phyloP scores from a whole-genome alignment of 1,284 basidiomycete genomes.

The Ganoderma boninense region DNA sequence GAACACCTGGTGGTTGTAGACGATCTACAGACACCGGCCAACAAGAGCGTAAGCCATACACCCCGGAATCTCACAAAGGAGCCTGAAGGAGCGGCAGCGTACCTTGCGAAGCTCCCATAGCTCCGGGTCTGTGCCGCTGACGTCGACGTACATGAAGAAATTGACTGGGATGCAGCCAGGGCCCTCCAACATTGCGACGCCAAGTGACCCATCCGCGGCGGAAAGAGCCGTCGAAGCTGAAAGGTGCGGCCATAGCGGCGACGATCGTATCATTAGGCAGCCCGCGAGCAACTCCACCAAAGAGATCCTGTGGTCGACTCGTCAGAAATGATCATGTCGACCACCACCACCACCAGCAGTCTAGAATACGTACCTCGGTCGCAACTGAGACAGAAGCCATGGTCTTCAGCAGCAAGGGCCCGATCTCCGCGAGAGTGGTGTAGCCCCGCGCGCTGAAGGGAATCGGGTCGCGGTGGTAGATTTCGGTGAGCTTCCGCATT shows the following conservation, averaged over 20 bases:
- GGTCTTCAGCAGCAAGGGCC: constrained; percentile 42
- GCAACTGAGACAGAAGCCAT: constrained; percentile 47
- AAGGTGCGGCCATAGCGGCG: constrained; percentile 46
- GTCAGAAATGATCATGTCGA: constrained; percentile 56
- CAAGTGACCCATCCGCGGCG: constrained; percentile 61
- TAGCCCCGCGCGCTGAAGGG: constrained; percentile 60
- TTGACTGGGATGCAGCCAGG: constrained; percentile 62
- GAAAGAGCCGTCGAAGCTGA: constrained; percentile 66
- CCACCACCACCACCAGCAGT: constrained; percentile 4
- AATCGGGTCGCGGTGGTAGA: constrained; percentile 58
- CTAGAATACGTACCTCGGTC: constrained; percentile 46
- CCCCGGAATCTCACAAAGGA: neutral
- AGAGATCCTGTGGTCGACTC: constrained; percentile 51
- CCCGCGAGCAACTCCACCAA: constrained; percentile 48
- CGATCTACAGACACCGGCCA: constrained; percentile 45
- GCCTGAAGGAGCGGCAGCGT: constrained; percentile 5
- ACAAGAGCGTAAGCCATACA: neutral
- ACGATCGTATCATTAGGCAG: constrained; percentile 56
- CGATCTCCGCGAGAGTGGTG: constrained; percentile 45
- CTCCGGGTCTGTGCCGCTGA: constrained; percentile 58
- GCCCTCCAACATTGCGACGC: constrained; percentile 56
- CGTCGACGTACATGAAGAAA: constrained; percentile 67
- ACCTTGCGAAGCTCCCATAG: constrained; percentile 63
- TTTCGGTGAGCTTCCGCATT: constrained; percentile 52
- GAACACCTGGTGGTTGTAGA: constrained; percentile 69